Evolutionary conservation across 257 asterid genomes (phyloP).

Genomic region (Nicotiana tabacum): DNA sequence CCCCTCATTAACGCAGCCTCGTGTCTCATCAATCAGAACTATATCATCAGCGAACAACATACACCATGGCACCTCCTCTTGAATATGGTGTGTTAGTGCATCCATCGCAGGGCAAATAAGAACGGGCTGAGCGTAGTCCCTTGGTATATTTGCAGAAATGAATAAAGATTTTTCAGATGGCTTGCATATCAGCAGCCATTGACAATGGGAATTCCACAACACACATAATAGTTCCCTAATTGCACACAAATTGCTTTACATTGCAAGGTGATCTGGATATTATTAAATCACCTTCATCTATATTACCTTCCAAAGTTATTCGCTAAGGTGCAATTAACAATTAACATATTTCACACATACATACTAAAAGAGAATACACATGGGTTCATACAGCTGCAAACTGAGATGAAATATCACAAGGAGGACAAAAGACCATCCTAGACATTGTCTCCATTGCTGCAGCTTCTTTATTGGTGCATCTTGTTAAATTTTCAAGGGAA

Average conservation of each 20-base stretch:
- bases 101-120: too few species aligned
- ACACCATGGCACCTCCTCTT: too few species aligned
- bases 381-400: background rate
- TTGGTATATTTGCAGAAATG: too few species aligned
- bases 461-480: background rate
- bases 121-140: too few species aligned
- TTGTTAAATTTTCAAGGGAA: background rate
- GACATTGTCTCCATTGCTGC: background rate
- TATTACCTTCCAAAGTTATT: slow-evolving; percentile 2
- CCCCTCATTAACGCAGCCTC: too few species aligned
- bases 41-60: too few species aligned
- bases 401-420: background rate
- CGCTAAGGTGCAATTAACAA: background rate
- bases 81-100: too few species aligned
- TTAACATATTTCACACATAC: background rate
- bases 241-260: background rate
- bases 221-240: background rate
- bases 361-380: background rate
- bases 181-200: background rate
- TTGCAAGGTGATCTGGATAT: background rate
- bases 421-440: background rate
- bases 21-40: too few species aligned
- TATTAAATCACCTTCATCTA: background rate
- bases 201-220: background rate
- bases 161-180: background rate